Evolutionary conservation across 306 rosid genomes (phyloP), one percentile per base, ranked within the genome.

Genomic region (Sphenostylis stenocarpa): DNA sequence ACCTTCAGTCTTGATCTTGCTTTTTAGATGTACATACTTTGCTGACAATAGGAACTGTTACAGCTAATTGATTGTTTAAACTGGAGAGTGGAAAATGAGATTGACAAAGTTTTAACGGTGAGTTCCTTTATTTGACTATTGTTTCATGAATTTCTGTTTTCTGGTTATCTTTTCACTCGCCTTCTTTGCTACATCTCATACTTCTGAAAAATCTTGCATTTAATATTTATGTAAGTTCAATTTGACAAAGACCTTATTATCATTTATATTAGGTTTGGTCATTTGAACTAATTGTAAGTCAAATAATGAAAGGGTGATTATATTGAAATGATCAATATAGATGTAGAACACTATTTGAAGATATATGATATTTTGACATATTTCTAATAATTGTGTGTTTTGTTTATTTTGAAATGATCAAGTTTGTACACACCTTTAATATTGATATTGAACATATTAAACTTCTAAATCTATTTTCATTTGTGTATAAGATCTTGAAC

Each of bases 41-140:
- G 11, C 85, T 91, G 76, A 82, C 66, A 49, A 15, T 66, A 64
- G 69, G 39, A 77, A 62, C 31, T 81, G 57, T 61, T 83, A 56
- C 95, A 96, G 99, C 79, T 96, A 86, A 67, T 86, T 70, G 99
- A 96, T 77, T 92, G 96, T 67, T 77, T 96, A 73, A 84, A 91
- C 53, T 96, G 99, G 99, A 88, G 98, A 84, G 77, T 85, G 67
- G 90, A 89, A 70, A 96, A 89, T 71, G 93, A 91, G 83, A 92
- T 92, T 34, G 98, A 96, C 87, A 78, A 82, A 44, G 88, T 92
- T 70, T 84, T 96, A 86, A 56, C 78, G 23, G 98, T 96, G 85
- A 92, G 99, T 87, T 82, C 49, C 49, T 81, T 74, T 29, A 16
- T 55, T 78, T 9, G 21, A 34, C 70, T 55, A 7, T 51, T 72